A percentile compares a stretch with the other conserved stretches of the same genome.
phyloP scores from a whole-genome alignment of 2,329 filamentous ascomycete genomes.

The Zasmidium cellare region DNA sequence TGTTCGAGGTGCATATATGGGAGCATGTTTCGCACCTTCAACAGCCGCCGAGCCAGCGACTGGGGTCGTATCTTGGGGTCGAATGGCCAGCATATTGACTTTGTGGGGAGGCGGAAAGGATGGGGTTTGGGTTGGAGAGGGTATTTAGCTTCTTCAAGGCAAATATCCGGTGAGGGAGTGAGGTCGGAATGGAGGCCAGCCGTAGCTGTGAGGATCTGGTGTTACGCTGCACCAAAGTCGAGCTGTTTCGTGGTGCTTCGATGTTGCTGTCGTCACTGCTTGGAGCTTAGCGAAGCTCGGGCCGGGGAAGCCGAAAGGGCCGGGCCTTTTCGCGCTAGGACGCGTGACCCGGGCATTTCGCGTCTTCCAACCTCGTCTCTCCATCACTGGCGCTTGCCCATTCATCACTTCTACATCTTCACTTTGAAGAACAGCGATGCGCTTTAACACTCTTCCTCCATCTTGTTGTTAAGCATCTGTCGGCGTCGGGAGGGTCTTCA shows the following conservation, averaged over 20 bases:
- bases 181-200: not conserved
- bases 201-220: not conserved
- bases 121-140: not conserved
- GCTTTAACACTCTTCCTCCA: not conserved
- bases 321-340: not conserved
- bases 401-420: not conserved
- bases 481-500: constrained; percentile 5
- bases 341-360: not conserved
- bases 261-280: no score
- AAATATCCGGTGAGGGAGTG: not conserved
- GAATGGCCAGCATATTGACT: constrained; percentile 15
- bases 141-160: not conserved
- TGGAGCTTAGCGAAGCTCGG: no score
- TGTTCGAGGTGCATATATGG: not conserved
- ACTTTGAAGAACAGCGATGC: not conserved
- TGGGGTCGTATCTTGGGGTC: constrained; percentile 9
- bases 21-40: constrained; percentile 5
- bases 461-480: constrained; percentile 6
- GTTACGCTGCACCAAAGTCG: not conserved
- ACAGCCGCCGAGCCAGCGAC: constrained; percentile 9
- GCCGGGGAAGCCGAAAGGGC: not conserved
- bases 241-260: not conserved
- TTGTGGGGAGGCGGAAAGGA: not conserved
- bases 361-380: not conserved
- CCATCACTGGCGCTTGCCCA: not conserved